Evolutionary conservation across 257 asterid species (phyloP).

Genomic region (Capsicum baccatum): DNA sequence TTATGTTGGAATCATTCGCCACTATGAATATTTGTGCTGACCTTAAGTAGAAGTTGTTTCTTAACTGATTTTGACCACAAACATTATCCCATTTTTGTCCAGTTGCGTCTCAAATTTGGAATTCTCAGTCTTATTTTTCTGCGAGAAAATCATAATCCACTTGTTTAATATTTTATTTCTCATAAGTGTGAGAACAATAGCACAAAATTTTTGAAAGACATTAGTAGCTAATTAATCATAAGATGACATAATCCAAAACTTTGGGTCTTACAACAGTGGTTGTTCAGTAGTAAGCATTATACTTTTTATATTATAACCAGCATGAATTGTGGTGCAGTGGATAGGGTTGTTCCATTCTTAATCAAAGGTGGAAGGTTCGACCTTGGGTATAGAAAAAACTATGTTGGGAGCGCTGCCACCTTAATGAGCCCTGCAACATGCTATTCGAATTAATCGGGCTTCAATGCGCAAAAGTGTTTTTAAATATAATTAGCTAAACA

Average conservation of each 20-base stretch:
- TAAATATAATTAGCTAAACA: no score
- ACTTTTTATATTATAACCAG: no score
- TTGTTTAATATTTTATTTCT: not conserved
- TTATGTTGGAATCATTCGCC: no score
- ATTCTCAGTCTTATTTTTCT: not conserved
- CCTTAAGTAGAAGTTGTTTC: not conserved
- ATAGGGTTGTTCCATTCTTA: no score
- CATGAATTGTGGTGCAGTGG: no score
- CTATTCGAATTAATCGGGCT: no score
- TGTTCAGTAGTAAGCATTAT: no score
- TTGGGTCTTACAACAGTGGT: not conserved
- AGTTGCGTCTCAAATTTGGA: conserved; percentile 20
- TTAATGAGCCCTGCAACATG: no score
- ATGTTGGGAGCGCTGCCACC: no score
- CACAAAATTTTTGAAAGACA: not conserved
- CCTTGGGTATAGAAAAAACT: no score
- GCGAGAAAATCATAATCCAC: not conserved
- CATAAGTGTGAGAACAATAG: not conserved
- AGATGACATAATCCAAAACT: not conserved
- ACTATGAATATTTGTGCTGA: not conserved
- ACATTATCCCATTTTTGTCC: not conserved
- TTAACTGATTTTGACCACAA: conserved; percentile 23
- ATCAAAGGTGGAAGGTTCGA: no score
- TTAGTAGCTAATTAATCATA: not conserved
- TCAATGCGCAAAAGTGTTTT: no score